These are phyloP conservation scores for Apiospora phragmitis DNA, from an alignment of 2,329 filamentous ascomycete species.

Conservation along the genomic window DNA sequence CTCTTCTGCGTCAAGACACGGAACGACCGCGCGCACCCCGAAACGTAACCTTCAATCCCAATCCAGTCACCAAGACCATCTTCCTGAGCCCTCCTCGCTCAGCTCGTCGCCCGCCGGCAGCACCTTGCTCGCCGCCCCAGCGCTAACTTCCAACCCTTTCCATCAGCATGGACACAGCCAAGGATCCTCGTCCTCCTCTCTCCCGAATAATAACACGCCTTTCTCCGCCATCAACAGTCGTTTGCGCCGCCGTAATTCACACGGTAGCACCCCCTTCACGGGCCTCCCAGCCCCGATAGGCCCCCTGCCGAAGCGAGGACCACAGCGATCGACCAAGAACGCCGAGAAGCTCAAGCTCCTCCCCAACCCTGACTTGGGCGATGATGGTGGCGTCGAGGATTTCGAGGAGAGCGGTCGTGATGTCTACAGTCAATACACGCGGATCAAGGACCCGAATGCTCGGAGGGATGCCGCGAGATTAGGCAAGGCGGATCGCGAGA, in stretches of 20 bases:
- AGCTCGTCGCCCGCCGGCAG: constrained; percentile 28
- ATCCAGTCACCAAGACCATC: constrained; percentile 63
- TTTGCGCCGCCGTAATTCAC: constrained; percentile 81
- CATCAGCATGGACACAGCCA: constrained; percentile 37
- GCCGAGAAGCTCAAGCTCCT: constrained; percentile 97
- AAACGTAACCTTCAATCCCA: constrained; percentile 77
- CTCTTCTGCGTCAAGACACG: constrained; percentile 31
- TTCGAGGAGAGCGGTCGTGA: constrained; percentile 94
- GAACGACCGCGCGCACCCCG: constrained; percentile 50
- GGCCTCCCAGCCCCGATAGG: constrained; percentile 38
- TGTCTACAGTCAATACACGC: constrained; percentile 95
- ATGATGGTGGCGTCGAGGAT: constrained; percentile 14
- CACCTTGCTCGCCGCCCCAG: constrained; percentile 32
- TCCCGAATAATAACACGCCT: constrained; percentile 38
- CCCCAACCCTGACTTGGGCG: constrained; percentile 72
- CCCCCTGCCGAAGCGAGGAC: constrained; percentile 73
- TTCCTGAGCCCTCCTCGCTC: constrained; percentile 45
- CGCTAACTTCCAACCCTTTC: constrained; percentile 32
- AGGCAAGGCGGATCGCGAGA: constrained; percentile 88
- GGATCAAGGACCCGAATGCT: constrained; percentile 95
- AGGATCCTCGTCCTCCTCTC: constrained; percentile 33
- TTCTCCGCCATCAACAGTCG: constrained; percentile 85
- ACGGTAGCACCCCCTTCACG: constrained; percentile 57
- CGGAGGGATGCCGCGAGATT: constrained; percentile 87
- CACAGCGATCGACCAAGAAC: constrained; percentile 91